Evolutionary conservation across 2,329 filamentous ascomycete species (phyloP), one percentile per base, ranked within the genome.

Genomic region (Tothia fuscella): DNA sequence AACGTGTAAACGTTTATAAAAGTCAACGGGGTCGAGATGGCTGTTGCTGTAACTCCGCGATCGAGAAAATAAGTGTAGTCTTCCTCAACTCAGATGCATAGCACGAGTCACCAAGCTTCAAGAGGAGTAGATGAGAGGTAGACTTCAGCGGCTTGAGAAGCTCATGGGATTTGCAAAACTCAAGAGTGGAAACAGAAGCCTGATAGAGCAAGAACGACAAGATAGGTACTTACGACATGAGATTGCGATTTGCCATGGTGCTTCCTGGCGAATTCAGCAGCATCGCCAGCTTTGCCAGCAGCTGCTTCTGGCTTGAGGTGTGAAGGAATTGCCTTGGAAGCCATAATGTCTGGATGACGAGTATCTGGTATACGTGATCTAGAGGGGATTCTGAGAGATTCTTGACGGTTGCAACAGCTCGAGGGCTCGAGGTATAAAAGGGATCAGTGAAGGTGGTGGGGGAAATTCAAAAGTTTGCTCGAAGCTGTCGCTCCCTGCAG

Each of bases 211-310:
- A 9, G 14, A 14, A 35, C 20, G 17, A 16, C 21, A 35, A 19
- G 6, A 28, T 30, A 37, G 32, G 31, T 45, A 78, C 82, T 76
- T 66, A 82, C 82, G 77, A 88, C 83, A 65, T 88, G 82, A 47
- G 81, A 86, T 63, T 82, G 80, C 52, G 81, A 82, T 75, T 88
- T 88, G 67, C 82, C 82, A 63, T 88, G 82, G 60, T 85, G 83
- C 60, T 79, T 78, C 52, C 71, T 70, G 53, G 72, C 66, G 50
- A 77, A 70, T 52, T 60, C 65, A 43, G 50, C 51, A 42, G 59
- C 57, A 37, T 56, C 59, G 49, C 60, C 66, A 49, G 59, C 60
- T 46, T 56, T 58, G 36, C 36, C 29, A 21, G 28, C 31, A 28
- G 57, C 57, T 28, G 55, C 51, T 46, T 65, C 64, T 48, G 78